Evolutionary conservation across 768 basidiomycete species (phyloP), one percentile per base, ranked within the genome.

Genomic region (Daedaleopsis sinensis): DNA sequence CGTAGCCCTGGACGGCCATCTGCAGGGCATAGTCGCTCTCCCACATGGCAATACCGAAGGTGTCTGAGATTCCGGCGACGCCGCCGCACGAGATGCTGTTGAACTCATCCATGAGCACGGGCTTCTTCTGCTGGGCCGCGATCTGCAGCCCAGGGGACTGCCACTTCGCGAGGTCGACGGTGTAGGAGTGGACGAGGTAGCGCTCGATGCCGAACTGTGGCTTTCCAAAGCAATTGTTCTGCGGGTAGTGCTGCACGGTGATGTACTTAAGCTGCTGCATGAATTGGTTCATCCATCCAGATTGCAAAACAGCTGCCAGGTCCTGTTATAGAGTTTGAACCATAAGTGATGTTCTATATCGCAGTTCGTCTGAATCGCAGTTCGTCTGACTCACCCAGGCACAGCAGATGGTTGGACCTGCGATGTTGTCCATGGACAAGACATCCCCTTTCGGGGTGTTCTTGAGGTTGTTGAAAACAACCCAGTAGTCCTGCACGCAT

Each of bases 21-120:
- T 84, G 83, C 42, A 85, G 73, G 3, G 81, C 76, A 68, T 84
- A 84, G 65, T 85, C 82, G 9, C 79, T 65, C 1, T 79, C 78
- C 84, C 83, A 85, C 16, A 85, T 67, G 1, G 82, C 74, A 9
- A 80, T 81, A 13, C 73, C 84, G 62, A 83, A 84, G 3, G 80
- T 82, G 64, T 83, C 74, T 1, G 82, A 84, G 49, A 84, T 74
- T 12, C 73, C 74, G 3, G 79, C 77, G 21, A 81, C 68, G n/a
- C 83, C 84, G 18, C 83, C 84, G 65, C 83, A 84, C 10, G 82
- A 80, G 4, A 79, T 80, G 5, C 78, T 78, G 69, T 83, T 85
- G 65, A 83, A 84, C 67, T 85, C 84, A 39, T 79, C 79, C 79
- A 83, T 82, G 59, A 83, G 73, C 36, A 84, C 67, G 57, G 65